Base-by-base conservation (phyloP, 208 protist genomes). In the Tritrichomonas foetus region DNA sequence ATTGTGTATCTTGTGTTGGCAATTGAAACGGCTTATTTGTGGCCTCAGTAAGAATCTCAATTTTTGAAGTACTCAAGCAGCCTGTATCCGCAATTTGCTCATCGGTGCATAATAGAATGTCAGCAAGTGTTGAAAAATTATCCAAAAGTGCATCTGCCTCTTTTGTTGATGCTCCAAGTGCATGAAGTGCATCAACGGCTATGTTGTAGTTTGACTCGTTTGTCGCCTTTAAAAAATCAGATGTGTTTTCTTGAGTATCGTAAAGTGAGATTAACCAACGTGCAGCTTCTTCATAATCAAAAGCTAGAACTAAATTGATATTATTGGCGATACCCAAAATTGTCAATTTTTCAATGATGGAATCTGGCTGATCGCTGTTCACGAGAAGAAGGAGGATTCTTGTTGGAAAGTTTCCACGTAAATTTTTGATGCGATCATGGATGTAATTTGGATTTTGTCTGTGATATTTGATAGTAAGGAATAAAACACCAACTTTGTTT, bases 391-490 rank as follows among this genome's bases (percentile, higher is more conserved):
- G 33, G 30, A 93, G 55, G 3, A 93, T 64, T 93, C 89, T 64
- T 13, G 55, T 44, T 47, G 55, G 22, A 44, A 44, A 93, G 14
- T 49, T 16, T n/a, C 89, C 89, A 74, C 47, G 13, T 1, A 93
- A 69, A 49, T 93, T 41, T 53, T 47, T 55, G 14, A 93, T 64
- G 66, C 55, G 66, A 74, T 69, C 55, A 27, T 47, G 36, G 0
- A 93, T 9, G 72, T 93, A 93, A 20, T 74, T 47, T 57, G 89
- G 89, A 93, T 93, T 8, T 69, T n/a, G 36, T 33, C 57, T 3
- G 72, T 93, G 89, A 93, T 69, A 93, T 93, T 69, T 93, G n/a
- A 93, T 20, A 30, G 55, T 33, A 27, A 93, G 27, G 44, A 64
- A 93, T 50, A 93, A 55, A 30, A 69, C n/a, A 47, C 55, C 50